Evolutionary conservation across 257 asterid species (phyloP), one percentile per base, ranked within the genome.

Genomic region (Petrea volubilis): DNA sequence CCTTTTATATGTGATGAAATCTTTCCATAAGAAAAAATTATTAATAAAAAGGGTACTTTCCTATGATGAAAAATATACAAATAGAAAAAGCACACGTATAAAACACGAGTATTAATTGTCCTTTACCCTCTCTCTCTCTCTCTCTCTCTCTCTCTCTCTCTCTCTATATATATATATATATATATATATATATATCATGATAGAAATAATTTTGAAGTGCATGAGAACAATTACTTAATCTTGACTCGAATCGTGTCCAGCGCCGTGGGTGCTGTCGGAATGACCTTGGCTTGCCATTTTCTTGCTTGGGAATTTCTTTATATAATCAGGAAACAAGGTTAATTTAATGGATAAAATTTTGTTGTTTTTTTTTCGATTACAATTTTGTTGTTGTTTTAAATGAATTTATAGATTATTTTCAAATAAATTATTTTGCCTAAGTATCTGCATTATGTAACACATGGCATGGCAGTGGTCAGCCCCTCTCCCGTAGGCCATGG

Each of bases 271-370:
- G 70, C 41, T 71, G 70, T 64, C 33, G 17, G 75, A 33, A 40
- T 24, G 65, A 53, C 60, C 31, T 67, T 74, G 84, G 82, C 64
- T 67, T 73, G 77, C 92, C 92, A 86, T 86, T 79, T 41, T 17
- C 8, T 68, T 15, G 43, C 5, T 53, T 15, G 64, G 34, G 25
- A 33, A 50, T 23, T 36, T 55, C 18, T 55, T 27, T 56, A 17
- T 56, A 8, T 27, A 29, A 14, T 55, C 6, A 25, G 34, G 1
- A 41, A 29, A 23, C 18, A 23, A 8, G 50, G 59, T 21, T 34
- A 24, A 11, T 29, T 25, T 28, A 20, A 5, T 60, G 33, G 17
- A 44, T 44, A 4, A 53, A 40, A 38, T 1, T 3, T 14, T 1
- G 10, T 27, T 8, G n/a, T n/a, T n/a, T n/a, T n/a, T n/a, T n/a